phyloP scores from a whole-genome alignment of 345 rosid genomes.

The Hypericum perforatum region DNA sequence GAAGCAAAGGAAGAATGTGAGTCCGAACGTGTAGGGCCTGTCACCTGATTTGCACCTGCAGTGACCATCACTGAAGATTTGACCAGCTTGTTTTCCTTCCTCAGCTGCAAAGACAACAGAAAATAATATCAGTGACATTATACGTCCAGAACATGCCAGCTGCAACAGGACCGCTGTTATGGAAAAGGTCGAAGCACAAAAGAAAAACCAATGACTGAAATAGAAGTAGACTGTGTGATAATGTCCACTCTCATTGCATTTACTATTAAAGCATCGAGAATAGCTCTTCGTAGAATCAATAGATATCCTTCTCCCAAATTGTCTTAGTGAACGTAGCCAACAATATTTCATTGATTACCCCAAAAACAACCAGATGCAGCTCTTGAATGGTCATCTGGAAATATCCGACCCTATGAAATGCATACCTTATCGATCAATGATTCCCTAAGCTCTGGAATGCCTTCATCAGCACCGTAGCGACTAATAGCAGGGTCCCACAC shows the following conservation, averaged over 20 bases:
- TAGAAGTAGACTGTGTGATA: background rate
- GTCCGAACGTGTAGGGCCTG: background rate
- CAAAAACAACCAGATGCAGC: background rate
- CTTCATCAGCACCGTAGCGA: constrained; percentile 89
- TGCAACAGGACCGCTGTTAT: no score
- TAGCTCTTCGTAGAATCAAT: no score
- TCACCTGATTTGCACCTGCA: constrained; percentile 96
- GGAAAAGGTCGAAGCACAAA: background rate
- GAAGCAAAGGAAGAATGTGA: constrained; percentile 5
- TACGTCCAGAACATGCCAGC: background rate
- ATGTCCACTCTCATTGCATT: no score
- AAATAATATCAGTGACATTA: background rate
- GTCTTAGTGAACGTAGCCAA: no score
- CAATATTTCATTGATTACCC: background rate
- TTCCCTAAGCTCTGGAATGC: constrained; percentile 61
- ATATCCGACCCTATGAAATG: background rate
- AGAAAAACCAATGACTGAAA: background rate
- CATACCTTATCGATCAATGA: constrained; percentile 63
- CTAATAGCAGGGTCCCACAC: constrained; percentile 68
- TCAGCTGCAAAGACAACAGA: constrained; percentile 40
- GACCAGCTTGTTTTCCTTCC: constrained; percentile 53
- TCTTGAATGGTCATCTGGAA: background rate
- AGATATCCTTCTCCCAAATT: no score
- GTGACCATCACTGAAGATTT: constrained; percentile 89
- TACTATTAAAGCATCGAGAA: no score